Percentiles rank a stretch among this genome's conserved stretches.
Conservation (phyloP, 75 land plant genomes). For the Pinus taeda region DNA sequence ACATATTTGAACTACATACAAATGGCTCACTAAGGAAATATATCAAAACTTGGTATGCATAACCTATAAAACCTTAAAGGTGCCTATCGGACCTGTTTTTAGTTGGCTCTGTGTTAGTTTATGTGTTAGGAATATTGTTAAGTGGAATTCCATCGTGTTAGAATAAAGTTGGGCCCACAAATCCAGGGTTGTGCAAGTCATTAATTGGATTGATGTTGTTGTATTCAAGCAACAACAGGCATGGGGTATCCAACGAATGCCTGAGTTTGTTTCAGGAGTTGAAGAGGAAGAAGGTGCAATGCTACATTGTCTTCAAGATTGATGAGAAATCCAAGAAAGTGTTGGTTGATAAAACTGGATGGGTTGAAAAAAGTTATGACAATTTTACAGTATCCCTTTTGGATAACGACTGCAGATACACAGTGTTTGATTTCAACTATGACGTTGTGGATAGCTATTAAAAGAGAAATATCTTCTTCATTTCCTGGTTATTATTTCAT, state of each 20-base stretch:
- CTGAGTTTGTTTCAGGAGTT: conserved; percentile 53
- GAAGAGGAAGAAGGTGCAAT: conserved; percentile 54
- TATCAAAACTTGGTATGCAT: too few species aligned
- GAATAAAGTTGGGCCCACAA: too few species aligned
- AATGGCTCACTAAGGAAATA: too few species aligned
- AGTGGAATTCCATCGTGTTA: too few species aligned
- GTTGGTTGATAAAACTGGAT: conserved; percentile 48
- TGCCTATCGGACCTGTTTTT: too few species aligned
- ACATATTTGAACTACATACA: too few species aligned
- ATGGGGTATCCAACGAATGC: conserved; percentile 60
- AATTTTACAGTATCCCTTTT: conserved; percentile 52
- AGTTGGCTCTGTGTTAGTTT: too few species aligned
- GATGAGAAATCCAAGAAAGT: conserved; percentile 44
- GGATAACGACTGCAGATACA: conserved; percentile 55
- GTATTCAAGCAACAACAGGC: conserved; percentile 35
- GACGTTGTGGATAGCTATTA: conserved; percentile 41
- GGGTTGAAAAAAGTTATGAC: conserved; percentile 37
- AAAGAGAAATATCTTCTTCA: conserved; percentile 54
- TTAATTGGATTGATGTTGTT: too few species aligned
- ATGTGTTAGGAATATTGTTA: too few species aligned
- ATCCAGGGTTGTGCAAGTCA: too few species aligned
- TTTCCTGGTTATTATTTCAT: conserved; percentile 24
- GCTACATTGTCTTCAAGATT: conserved; percentile 67
- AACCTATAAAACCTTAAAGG: too few species aligned
- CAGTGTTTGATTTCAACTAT: conserved; percentile 54